These are phyloP conservation scores for Bryum argenteum DNA, from an alignment of 225 moss, liverwort and hornwort genomes.

Conservation along the genomic window DNA sequence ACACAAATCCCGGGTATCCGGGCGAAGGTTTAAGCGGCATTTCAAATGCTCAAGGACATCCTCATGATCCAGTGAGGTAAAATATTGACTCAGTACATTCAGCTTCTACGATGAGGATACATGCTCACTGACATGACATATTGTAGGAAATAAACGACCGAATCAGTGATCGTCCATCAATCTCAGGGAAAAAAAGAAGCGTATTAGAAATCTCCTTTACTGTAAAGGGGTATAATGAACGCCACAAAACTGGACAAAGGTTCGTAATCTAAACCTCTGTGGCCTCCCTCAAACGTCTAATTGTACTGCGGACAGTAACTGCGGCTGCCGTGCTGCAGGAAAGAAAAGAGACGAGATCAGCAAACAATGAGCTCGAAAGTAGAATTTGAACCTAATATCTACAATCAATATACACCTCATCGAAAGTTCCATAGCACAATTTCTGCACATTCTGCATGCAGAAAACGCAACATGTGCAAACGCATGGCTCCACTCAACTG, in stretches of 20 bases:
- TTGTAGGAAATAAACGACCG: background rate
- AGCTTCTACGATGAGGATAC: too few species aligned
- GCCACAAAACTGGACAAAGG: constrained; percentile 12
- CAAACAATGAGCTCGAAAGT: background rate
- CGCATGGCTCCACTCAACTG: background rate
- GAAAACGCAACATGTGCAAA: background rate
- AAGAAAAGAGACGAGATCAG: background rate
- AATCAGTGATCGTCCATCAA: background rate
- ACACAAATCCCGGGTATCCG: too few species aligned
- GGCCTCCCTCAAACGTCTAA: constrained; percentile 49
- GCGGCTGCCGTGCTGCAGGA: constrained; percentile 47
- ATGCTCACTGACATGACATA: constrained; percentile 2
- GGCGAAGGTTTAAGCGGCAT: too few species aligned
- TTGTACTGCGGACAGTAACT: constrained; percentile 49
- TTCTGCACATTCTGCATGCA: background rate
- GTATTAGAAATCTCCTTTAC: constrained; percentile 6
- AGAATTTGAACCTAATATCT: background rate
- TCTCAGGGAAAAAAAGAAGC: background rate
- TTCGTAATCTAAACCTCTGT: constrained; percentile 40
- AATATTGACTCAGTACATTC: too few species aligned
- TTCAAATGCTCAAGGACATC: too few species aligned
- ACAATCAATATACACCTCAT: background rate
- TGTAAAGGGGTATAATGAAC: constrained; percentile 7
- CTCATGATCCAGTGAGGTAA: too few species aligned
- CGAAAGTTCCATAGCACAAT: background rate